A percentile compares a stretch with the other conserved stretches of the same genome.
Evolutionary conservation across 2,329 filamentous ascomycete species (phyloP).

Genomic region (Botrytis porri): DNA sequence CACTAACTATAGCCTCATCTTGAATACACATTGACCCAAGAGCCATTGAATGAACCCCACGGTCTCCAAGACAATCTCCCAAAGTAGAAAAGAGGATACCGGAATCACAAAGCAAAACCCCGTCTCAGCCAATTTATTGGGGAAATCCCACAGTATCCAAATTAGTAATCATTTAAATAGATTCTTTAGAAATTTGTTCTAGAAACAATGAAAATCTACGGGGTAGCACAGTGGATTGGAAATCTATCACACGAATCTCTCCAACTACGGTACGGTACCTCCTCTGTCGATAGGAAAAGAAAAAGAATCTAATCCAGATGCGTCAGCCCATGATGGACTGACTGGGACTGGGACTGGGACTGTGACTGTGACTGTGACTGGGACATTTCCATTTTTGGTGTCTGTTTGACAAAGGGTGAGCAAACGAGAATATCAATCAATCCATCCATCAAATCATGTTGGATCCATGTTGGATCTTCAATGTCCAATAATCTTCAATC

Average conservation of each 20-base stretch:
- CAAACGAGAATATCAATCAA: slow-evolving; percentile 3
- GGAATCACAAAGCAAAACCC: slow-evolving; percentile 7
- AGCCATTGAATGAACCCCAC: background rate
- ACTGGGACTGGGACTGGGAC: background rate
- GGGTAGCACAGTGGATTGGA: background rate
- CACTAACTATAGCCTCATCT: background rate
- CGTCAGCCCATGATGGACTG: background rate
- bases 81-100: slow-evolving; percentile 2
- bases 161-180: slow-evolving; percentile 13
- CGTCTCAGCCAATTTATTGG: slow-evolving; percentile 6
- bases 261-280: background rate
- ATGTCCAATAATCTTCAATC: background rate
- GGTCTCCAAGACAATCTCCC: background rate
- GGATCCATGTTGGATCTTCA: background rate
- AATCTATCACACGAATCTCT: too few relatives aligned
- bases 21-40: background rate
- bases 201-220: slow-evolving; percentile 17
- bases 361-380: background rate
- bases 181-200: slow-evolving; percentile 11
- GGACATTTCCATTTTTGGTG: slow-evolving; percentile 1
- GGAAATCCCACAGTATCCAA: background rate
- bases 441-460: background rate
- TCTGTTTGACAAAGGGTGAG: background rate
- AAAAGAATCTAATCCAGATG: background rate
- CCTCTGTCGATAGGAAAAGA: background rate